Evolutionary conservation across 768 basidiomycete genomes (phyloP).

Genomic region (Suillus discolor): DNA sequence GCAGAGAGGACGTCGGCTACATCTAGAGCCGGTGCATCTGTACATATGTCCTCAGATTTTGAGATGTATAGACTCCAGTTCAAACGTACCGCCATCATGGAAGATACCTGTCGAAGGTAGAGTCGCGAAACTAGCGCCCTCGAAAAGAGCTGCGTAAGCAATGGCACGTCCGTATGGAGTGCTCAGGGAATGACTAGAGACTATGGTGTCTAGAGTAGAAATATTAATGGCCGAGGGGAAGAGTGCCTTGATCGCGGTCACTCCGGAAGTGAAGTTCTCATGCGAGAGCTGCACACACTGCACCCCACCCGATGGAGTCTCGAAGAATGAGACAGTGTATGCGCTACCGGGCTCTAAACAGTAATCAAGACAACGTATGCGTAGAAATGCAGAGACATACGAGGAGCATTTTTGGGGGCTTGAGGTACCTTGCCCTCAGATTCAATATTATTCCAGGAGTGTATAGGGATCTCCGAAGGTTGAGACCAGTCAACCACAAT

Average conservation of each 20-base stretch:
- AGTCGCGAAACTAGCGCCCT: constrained; percentile 74
- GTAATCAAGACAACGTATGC: background rate
- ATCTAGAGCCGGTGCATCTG: constrained; percentile 27
- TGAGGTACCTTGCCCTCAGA: constrained; percentile 55
- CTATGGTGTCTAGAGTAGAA: constrained; percentile 73
- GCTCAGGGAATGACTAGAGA: constrained; percentile 72
- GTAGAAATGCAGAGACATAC: constrained; percentile 41
- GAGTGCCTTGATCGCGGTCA: constrained; percentile 75
- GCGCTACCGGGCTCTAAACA: constrained; percentile 48
- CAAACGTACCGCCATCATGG: constrained; percentile 36
- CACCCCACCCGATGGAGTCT: constrained; percentile 51
- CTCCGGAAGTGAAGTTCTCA: constrained; percentile 85
- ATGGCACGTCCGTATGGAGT: constrained; percentile 80
- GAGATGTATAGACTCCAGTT: constrained; percentile 9
- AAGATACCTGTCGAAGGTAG: constrained; percentile 58
- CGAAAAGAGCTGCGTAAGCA: constrained; percentile 76
- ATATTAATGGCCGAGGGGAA: constrained; percentile 74
- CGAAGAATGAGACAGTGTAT: constrained; percentile 70
- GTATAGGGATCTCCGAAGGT: background rate
- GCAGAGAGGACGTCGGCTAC: constrained; percentile 51
- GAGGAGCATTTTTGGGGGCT: constrained; percentile 47
- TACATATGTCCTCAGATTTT: background rate
- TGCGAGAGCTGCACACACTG: constrained; percentile 74
- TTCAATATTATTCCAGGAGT: constrained; percentile 73
- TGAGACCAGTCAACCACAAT: constrained; percentile 68